Evolutionary conservation across 192 early-diverging fungal species (phyloP).

Genomic region (Entomortierella parvispora): DNA sequence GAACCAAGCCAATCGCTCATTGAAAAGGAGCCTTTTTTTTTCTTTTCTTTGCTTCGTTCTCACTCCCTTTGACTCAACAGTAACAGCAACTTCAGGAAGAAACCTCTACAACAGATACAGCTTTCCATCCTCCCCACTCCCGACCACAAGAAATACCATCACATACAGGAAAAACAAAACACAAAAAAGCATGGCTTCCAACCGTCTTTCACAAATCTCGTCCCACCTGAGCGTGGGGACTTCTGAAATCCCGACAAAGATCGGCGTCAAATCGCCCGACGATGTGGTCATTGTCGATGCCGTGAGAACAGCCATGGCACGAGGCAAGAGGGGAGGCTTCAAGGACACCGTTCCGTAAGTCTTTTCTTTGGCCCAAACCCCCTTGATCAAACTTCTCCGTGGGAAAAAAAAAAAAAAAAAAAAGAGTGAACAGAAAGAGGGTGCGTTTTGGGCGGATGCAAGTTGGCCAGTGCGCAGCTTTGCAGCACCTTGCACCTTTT

Average conservation of each 20-base stretch:
- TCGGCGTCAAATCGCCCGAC: slow-evolving; percentile 73
- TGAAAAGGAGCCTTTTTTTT: not conserved
- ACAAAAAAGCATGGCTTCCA: slow-evolving; percentile 1
- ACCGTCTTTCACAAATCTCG: slow-evolving; percentile 31
- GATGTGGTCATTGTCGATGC: slow-evolving; percentile 85
- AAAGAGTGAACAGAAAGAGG: too few relatives aligned
- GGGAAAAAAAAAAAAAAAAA: too few relatives aligned
- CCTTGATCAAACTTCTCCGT: not conserved
- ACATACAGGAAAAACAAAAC: not conserved
- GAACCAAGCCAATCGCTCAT: too few relatives aligned
- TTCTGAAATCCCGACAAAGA: slow-evolving; percentile 15
- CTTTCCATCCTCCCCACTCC: not conserved
- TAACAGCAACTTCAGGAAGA: too few relatives aligned
- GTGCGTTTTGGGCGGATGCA: too few relatives aligned
- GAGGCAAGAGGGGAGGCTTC: slow-evolving; percentile 80
- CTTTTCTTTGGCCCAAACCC: not conserved
- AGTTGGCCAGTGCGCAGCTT: too few relatives aligned
- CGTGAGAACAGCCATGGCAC: slow-evolving; percentile 76
- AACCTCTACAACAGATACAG: too few relatives aligned
- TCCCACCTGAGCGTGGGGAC: slow-evolving; percentile 13
- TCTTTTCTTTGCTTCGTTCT: not conserved
- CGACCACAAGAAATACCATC: not conserved
- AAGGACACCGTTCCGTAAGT: slow-evolving; percentile 74
- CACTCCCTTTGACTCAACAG: too few relatives aligned
- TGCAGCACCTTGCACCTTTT: too few relatives aligned